Percentiles rank a stretch among this genome's conserved stretches.
phyloP scores from a whole-genome alignment of 306 rosid genomes.

The Datisca glomerata region DNA sequence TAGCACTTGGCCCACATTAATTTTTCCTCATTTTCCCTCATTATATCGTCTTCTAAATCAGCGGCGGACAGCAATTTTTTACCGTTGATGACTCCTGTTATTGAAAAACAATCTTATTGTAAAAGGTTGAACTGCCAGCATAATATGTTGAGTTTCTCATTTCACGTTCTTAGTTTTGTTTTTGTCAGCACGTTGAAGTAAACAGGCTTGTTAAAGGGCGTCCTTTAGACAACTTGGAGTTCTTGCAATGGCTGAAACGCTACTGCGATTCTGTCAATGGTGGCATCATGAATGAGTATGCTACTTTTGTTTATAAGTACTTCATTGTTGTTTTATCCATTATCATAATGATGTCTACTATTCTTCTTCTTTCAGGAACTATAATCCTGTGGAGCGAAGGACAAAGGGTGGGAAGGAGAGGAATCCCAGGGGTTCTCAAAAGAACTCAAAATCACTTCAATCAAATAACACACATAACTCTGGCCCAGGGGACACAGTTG shows the following conservation, averaged over 20 bases:
- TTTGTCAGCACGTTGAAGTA: conserved; percentile 80
- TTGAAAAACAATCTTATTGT: too few relatives aligned
- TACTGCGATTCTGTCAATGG: conserved; percentile 92
- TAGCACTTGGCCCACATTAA: too few relatives aligned
- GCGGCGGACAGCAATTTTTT: too few relatives aligned
- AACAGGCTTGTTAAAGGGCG: conserved; percentile 95
- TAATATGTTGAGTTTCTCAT: conserved; percentile 1
- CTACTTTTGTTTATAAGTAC: conserved; percentile 7
- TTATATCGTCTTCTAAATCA: too few relatives aligned
- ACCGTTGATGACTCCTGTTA: too few relatives aligned
- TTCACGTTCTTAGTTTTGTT: not conserved
- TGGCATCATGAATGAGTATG: conserved; percentile 77
- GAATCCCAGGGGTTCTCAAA: conserved; percentile 34
- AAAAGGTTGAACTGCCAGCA: too few relatives aligned
- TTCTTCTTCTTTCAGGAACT: conserved; percentile 42
- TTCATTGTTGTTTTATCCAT: not conserved
- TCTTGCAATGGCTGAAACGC: conserved; percentile 95
- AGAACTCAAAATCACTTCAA: conserved; percentile 61
- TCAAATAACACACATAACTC: conserved; percentile 29
- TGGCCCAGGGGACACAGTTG: conserved; percentile 26
- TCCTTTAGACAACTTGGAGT: conserved; percentile 92
- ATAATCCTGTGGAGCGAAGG: conserved; percentile 81
- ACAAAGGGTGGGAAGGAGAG: conserved; percentile 64
- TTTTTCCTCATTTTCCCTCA: too few relatives aligned
- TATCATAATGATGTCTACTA: not conserved